Conservation (phyloP, 2,329 filamentous ascomycete genomes). For the Didymella pomorum region DNA sequence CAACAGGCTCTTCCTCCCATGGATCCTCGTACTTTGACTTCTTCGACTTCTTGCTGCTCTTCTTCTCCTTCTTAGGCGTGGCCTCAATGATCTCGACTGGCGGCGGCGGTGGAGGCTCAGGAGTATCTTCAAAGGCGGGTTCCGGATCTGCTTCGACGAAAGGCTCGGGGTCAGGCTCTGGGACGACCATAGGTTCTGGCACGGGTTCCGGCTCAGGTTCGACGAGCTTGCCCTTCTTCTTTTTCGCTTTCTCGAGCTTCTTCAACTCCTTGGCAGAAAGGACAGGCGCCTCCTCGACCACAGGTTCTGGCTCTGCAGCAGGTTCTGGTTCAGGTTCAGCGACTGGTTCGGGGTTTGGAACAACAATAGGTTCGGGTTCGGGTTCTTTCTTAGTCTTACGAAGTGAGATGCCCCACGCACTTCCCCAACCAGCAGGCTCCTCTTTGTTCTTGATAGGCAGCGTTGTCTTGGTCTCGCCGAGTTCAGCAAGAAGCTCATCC, state of each 20-base stretch:
- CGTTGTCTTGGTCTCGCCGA: conserved; percentile 39
- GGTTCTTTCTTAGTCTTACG: conserved; percentile 57
- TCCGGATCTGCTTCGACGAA: conserved; percentile 39
- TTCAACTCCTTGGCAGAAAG: conserved; percentile 26
- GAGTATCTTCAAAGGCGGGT: conserved; percentile 31
- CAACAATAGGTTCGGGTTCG: conserved; percentile 28
- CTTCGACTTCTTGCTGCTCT: conserved; percentile 18
- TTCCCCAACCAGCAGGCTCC: conserved; percentile 48
- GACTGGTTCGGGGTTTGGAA: conserved; percentile 44
- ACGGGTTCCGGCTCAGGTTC: conserved; percentile 44
- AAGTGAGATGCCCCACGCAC: conserved; percentile 56
- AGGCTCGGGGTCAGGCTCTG: conserved; percentile 34
- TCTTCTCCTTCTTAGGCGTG: conserved; percentile 21
- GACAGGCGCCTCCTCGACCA: conserved; percentile 37
- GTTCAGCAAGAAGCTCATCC: conserved; percentile 46
- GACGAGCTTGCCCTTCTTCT: conserved; percentile 30
- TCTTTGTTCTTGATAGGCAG: conserved; percentile 36
- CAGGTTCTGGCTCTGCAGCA: conserved; percentile 30
- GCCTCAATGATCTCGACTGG: conserved; percentile 21
- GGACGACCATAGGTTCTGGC: conserved; percentile 32
- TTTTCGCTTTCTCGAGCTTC: conserved; percentile 38
- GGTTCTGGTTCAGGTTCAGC: conserved; percentile 38
- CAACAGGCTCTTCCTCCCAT: conserved; percentile 26
- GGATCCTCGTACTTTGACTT: conserved; percentile 19
- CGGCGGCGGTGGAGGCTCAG: conserved; percentile 29